phyloP scores from a whole-genome alignment of 305 asterid genomes.

The Stenogyne calaminthoides region DNA sequence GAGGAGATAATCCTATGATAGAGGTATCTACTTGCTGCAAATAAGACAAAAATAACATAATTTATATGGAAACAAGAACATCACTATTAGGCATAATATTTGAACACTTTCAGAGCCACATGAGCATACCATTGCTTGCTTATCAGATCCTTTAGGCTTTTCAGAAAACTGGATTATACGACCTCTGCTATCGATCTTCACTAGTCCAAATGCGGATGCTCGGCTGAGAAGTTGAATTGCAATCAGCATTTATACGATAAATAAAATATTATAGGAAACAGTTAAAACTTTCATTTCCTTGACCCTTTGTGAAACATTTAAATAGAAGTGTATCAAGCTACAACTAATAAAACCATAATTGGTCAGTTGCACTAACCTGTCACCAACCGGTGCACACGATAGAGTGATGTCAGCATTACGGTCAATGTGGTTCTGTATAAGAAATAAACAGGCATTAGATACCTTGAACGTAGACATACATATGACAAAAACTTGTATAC shows the following conservation, averaged over 20 bases:
- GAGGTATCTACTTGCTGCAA: constrained; percentile 89
- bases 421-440: constrained; percentile 86
- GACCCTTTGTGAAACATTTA: not conserved
- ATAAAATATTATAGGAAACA: not conserved
- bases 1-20: constrained; percentile 67
- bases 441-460: constrained; percentile 25
- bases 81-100: too few relatives aligned
- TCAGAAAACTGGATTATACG: constrained; percentile 76
- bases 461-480: not conserved
- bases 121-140: constrained; percentile 77
- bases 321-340: not conserved
- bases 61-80: not conserved
- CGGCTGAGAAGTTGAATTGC: constrained; percentile 56
- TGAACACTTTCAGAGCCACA: not conserved
- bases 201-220: constrained; percentile 87
- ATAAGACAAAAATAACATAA: not conserved
- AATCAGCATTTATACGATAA: not conserved
- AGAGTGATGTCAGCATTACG: constrained; percentile 91
- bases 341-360: not conserved
- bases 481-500: not conserved
- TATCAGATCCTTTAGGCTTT: constrained; percentile 81
- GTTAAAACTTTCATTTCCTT: not conserved
- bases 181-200: constrained; percentile 86
- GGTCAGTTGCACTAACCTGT: constrained; percentile 55
- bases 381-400: constrained; percentile 79